Evolutionary conservation across 495 filamentous ascomycete genomes (phyloP), one percentile per base, ranked within the genome.

Genomic region (Neurospora tetrasperma): DNA sequence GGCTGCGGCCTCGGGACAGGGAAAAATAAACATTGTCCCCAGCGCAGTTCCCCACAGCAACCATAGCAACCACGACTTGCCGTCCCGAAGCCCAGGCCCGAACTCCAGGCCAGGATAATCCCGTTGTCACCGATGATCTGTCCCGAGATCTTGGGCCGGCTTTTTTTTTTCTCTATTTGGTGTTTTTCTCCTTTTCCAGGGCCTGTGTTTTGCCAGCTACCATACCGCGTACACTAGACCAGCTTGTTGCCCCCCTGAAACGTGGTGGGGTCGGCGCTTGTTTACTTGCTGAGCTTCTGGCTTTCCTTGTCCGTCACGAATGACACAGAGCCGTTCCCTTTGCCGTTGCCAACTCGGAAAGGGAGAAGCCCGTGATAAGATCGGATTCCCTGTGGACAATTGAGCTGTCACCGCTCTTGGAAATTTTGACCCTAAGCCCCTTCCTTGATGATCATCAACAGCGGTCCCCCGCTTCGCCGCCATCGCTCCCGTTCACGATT

Each of bases 1-100:
- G 54, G 54, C 12, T 62, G 54, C 54, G 27, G 27, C 54, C 12
- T 62, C 54, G 54, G 54, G 54, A 66, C 54, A 66, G 54, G 54
- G 54, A 66, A 66, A 62, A 66, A 66, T 66, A 66, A 66, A 66
- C 54, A 66, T 66, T 66, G 54, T 66, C 14, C 54, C 54, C 27
- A 66, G 27, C 1, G 54, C 6, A 66, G 35, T 66, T 66, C 54
- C 54, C 54, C 54, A 66, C 54, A 66, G 54, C 54, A 62, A 31
- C 48, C 48, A 62, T 11, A 14, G 48, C 46, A 54, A 14, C 48
- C 48, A 48, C 44, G 44, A 20, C 44, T 48, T 46, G 48, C 20
- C 12, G 48, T 23, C 6, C 54, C 48, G 48, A 62, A 62, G 48
- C 23, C 48, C 27, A 62, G 48, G 54, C 54, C 54, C 12, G 54